Conservation (phyloP, 2,329 filamentous ascomycete species). For the Orbilia ellipsospora region DNA sequence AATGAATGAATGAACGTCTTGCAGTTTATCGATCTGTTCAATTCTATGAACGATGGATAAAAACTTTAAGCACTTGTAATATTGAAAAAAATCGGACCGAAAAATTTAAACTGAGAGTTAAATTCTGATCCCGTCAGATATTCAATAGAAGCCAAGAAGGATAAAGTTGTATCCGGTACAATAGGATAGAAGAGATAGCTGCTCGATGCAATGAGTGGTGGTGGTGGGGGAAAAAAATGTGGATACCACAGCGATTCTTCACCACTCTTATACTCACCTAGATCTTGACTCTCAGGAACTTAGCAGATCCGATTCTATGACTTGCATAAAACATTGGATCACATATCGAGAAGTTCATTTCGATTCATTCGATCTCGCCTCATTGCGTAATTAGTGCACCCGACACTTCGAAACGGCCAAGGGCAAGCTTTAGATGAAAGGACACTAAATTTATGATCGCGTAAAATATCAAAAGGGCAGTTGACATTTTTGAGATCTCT, state of each 20-base stretch:
- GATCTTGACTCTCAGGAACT: neutral
- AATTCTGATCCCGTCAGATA: conserved; percentile 24
- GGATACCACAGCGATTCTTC: neutral
- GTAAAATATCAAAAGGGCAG: conserved; percentile 14
- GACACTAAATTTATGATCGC: conserved; percentile 16
- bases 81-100: neutral
- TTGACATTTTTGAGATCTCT: neutral
- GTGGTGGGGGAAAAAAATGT: neutral
- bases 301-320: too few species aligned
- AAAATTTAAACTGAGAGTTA: neutral
- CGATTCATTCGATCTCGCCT: too few species aligned
- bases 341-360: too few species aligned
- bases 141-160: neutral
- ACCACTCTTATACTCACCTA: too few species aligned
- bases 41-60: neutral
- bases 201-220: conserved; percentile 1
- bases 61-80: neutral
- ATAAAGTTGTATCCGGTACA: conserved; percentile 18
- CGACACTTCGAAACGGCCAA: conserved; percentile 29
- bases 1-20: conserved; percentile 6
- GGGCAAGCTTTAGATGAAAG: conserved; percentile 15
- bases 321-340: too few species aligned
- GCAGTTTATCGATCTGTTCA: neutral
- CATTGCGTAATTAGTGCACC: neutral
- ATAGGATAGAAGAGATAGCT: conserved; percentile 6